phyloP scores from a whole-genome alignment of 441 rosid species.

The Sinapis alba region DNA sequence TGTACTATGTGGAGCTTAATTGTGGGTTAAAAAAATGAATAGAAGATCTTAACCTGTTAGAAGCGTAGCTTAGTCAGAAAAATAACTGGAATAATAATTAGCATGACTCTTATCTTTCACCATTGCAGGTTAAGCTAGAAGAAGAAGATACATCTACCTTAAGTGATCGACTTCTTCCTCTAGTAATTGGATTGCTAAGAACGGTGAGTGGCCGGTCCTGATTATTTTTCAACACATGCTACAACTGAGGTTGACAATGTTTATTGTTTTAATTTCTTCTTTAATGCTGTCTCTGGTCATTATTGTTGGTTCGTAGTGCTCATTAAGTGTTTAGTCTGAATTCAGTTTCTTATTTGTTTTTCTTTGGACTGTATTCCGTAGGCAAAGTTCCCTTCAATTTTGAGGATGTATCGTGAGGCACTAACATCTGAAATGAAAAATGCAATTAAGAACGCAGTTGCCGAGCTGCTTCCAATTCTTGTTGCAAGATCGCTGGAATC shows the following conservation, averaged over 20 bases:
- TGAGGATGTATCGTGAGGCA: slow-evolving; percentile 89
- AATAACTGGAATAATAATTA: background rate
- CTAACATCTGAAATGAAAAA: slow-evolving; percentile 95
- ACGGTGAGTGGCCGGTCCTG: slow-evolving; percentile 61
- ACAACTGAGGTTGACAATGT: slow-evolving; percentile 12
- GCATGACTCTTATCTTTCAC: slow-evolving; percentile 14
- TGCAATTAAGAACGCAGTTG: slow-evolving; percentile 93
- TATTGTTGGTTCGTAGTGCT: slow-evolving; percentile 8
- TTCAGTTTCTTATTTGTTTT: slow-evolving; percentile 31
- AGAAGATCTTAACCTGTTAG: slow-evolving; percentile 13
- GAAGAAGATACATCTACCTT: slow-evolving; percentile 83
- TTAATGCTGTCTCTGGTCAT: slow-evolving; percentile 9
- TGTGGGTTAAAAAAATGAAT: slow-evolving; percentile 3
- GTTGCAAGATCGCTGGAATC: slow-evolving; percentile 66
- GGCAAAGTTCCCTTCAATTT: slow-evolving; percentile 96
- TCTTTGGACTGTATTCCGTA: slow-evolving; percentile 37
- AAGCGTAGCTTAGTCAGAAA: slow-evolving; percentile 18
- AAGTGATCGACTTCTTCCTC: slow-evolving; percentile 85
- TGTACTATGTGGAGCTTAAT: slow-evolving; percentile 12
- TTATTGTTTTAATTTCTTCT: slow-evolving; percentile 1
- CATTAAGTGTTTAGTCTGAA: slow-evolving; percentile 16
- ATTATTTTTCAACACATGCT: slow-evolving; percentile 2
- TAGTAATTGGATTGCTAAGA: slow-evolving; percentile 92
- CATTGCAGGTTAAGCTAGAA: slow-evolving; percentile 67
- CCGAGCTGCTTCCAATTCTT: slow-evolving; percentile 94